Base-by-base conservation (phyloP, 208 protist genomes). In the Trypanosoma caninum region DNA sequence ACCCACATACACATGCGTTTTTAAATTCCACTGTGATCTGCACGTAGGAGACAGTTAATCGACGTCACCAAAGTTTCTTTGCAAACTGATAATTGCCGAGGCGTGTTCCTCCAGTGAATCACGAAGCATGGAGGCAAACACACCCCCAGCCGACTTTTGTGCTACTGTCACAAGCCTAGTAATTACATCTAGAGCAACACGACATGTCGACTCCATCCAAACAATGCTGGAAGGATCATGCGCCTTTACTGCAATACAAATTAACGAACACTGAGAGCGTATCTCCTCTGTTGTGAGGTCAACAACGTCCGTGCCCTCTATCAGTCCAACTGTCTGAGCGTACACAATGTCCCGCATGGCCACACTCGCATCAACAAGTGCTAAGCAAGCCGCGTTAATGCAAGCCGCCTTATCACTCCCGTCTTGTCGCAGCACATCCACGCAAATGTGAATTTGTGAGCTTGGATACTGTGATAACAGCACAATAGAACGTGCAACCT, bases 321-420 rank as follows among this genome's bases (percentile, higher is more conserved):
- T 61, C 6, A 86, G 38, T 10, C 85, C 89, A 13, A 79, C 89
- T 42, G 76, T 86, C 25, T 79, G 71, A 42, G 75, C 76, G 46
- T 71, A 87, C 23, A 93, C 81, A 0, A 78, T 68, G 54, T 91
- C 86, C 13, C 83, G 80, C 85, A 96, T 94, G 0, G 86, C 81
- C 2, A 96, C 72, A 42, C 80, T 82, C 20, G 89, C 89, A 59
- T 93, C 78, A 16, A 85, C 59, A 7, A 96, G 74, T n/a, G 89
- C 89, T 18, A 96, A 74, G 55, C 84, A 93, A 16, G 89, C 89
- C 8, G 89, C 89, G 53, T 91, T 96, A 67, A 96, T 87, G 59
- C 80, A 84, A 30, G 86, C 75, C 3, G 84, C 74, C 63, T 90
- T 92, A 35, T 92, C 86, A 46, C 72, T 89, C 2, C 86, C 89